These are phyloP conservation scores for Dendrostoma leiphaemia DNA, from an alignment of 2,329 filamentous ascomycete genomes.

Conservation along the genomic window DNA sequence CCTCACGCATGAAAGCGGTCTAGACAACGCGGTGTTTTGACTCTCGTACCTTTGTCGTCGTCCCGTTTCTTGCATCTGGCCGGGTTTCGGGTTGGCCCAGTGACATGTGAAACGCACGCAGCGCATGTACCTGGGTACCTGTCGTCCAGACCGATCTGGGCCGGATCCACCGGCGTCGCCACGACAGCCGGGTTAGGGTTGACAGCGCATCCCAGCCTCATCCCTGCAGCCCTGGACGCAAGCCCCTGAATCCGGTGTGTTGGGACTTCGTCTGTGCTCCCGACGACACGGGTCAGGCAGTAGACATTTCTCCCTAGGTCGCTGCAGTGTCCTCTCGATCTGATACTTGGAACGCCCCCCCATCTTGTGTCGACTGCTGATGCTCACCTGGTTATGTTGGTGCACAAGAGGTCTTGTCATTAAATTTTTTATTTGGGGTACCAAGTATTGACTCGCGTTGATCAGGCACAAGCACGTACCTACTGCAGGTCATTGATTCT, in stretches of 20 bases:
- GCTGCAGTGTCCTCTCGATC: too few species aligned
- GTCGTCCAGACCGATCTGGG: not conserved
- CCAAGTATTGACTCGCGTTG: too few species aligned
- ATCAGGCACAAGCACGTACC: too few species aligned
- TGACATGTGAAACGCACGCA: constrained; percentile 16
- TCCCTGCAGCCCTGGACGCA: constrained; percentile 2
- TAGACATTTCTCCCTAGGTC: too few species aligned
- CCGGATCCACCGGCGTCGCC: not conserved
- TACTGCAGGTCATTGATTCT: too few species aligned
- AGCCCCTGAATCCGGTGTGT: not conserved
- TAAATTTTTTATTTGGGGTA: too few species aligned
- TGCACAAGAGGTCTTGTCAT: too few species aligned
- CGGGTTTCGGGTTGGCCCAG: not conserved
- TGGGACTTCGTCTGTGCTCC: not conserved
- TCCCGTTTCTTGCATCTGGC: not conserved
- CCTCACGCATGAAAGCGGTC: not conserved
- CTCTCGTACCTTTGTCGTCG: not conserved
- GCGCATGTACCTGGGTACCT: constrained; percentile 1
- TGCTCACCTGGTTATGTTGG: too few species aligned
- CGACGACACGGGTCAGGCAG: too few species aligned
- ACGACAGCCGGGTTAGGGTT: constrained; percentile 2
- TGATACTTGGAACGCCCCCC: too few species aligned
- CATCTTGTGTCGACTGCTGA: too few species aligned
- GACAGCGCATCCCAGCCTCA: not conserved
- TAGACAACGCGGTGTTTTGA: not conserved